Evolutionary conservation across 257 asterid genomes (phyloP).

Genomic region (Solanum virginianum): DNA sequence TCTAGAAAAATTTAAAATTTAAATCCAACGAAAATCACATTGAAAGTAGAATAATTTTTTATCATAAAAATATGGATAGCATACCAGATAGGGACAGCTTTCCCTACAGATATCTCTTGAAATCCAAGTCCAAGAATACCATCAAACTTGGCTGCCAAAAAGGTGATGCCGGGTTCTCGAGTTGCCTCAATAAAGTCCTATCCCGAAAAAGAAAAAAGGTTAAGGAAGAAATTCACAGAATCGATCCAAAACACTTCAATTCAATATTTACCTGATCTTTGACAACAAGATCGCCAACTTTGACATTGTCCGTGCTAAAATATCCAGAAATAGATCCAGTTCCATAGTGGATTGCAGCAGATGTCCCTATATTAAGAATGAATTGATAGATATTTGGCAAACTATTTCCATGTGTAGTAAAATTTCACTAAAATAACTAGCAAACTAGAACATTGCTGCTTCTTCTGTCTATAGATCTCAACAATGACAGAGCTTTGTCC

Average conservation of each 20-base stretch:
- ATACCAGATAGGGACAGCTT: conserved; percentile 81
- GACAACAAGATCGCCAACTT: conserved; percentile 55
- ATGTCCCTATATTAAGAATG: conserved; percentile 47
- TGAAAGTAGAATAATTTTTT: background rate
- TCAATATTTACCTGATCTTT: conserved; percentile 49
- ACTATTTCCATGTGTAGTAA: background rate
- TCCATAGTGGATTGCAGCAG: conserved; percentile 79
- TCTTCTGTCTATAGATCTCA: background rate
- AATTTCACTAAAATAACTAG: background rate
- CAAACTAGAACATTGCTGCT: background rate
- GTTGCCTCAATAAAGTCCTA: conserved; percentile 89
- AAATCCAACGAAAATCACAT: background rate
- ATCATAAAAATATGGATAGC: background rate
- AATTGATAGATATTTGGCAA: background rate
- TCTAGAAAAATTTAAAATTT: background rate
- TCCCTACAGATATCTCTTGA: conserved; percentile 77
- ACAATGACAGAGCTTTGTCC: background rate
- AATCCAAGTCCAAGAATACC: conserved; percentile 95
- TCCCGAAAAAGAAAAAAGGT: background rate
- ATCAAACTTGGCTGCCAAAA: conserved; percentile 84
- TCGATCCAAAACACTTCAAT: background rate
- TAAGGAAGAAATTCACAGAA: background rate
- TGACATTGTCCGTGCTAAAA: conserved; percentile 61
- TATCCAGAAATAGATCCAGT: conserved; percentile 90
- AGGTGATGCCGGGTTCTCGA: conserved; percentile 69